These are phyloP conservation scores for Pichia rugopelliculosa DNA, from an alignment of 805 yeast species.

Conservation along the genomic window DNA sequence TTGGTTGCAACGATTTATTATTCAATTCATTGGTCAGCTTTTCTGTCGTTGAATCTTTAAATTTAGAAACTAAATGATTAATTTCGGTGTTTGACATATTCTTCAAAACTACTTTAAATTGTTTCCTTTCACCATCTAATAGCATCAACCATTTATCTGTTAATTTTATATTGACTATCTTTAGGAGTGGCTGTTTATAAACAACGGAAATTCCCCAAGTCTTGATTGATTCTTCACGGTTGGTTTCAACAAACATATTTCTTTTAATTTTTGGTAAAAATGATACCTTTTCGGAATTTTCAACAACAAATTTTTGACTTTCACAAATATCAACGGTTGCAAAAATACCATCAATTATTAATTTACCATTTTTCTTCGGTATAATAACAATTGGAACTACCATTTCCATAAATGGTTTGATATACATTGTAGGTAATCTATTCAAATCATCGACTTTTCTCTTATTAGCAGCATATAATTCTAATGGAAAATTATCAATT, in stretches of 20 bases:
- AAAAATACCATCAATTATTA: constrained; percentile 44
- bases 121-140: constrained; percentile 64
- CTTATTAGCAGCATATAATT: constrained; percentile 6
- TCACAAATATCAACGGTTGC: constrained; percentile 46
- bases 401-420: constrained; percentile 33
- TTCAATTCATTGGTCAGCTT: constrained; percentile 48
- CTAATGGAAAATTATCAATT: constrained; percentile 19
- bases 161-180: constrained; percentile 43
- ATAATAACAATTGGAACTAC: constrained; percentile 38
- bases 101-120: constrained; percentile 43
- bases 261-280: constrained; percentile 10
- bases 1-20: constrained; percentile 40
- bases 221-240: constrained; percentile 11
- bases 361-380: constrained; percentile 41
- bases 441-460: constrained; percentile 12
- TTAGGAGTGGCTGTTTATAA: constrained; percentile 52
- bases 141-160: constrained; percentile 66
- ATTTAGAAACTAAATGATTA: constrained; percentile 51
- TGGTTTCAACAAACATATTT: neutral
- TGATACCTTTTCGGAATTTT: neutral
- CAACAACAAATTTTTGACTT: constrained; percentile 32
- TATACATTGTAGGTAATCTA: constrained; percentile 20
- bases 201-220: constrained; percentile 28
- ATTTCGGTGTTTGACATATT: constrained; percentile 54
- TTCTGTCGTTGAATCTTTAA: constrained; percentile 67